Evolutionary conservation across 805 yeast genomes (phyloP).

Genomic region (Hanseniaspora lachancei): DNA sequence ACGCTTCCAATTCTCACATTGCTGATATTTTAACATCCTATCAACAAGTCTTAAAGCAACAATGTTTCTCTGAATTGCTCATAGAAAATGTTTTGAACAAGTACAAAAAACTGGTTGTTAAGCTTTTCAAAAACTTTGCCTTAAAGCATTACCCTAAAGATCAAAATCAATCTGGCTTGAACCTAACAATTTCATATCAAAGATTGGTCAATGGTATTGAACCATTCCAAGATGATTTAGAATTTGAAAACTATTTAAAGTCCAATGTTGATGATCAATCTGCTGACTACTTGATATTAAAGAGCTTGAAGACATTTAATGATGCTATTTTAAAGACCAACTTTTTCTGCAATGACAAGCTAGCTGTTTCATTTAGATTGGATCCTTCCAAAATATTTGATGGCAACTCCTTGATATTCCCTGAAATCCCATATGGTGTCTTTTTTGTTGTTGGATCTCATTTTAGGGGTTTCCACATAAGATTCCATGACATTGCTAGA

Average conservation of each 20-base stretch:
- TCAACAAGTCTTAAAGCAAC: slow-evolving; percentile 74
- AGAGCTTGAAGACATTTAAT: slow-evolving; percentile 74
- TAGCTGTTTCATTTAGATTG: slow-evolving; percentile 85
- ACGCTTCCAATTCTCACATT: not conserved
- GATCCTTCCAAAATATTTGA: slow-evolving; percentile 74
- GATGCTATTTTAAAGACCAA: slow-evolving; percentile 81
- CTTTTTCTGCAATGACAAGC: slow-evolving; percentile 85
- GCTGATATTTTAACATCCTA: slow-evolving; percentile 50
- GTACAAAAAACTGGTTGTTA: slow-evolving; percentile 60
- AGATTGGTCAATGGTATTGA: slow-evolving; percentile 58
- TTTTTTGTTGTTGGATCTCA: slow-evolving; percentile 92
- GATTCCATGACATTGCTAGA: slow-evolving; percentile 93
- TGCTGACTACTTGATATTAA: slow-evolving; percentile 62
- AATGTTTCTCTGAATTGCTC: slow-evolving; percentile 78
- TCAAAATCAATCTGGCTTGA: slow-evolving; percentile 20
- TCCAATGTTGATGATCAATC: slow-evolving; percentile 67
- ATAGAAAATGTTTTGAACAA: slow-evolving; percentile 64
- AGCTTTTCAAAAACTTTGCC: slow-evolving; percentile 82
- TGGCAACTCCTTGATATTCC: slow-evolving; percentile 22
- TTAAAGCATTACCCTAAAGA: slow-evolving; percentile 54
- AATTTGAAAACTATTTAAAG: slow-evolving; percentile 54
- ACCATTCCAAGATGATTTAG: slow-evolving; percentile 61
- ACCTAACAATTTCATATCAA: slow-evolving; percentile 64
- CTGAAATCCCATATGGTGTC: slow-evolving; percentile 85
- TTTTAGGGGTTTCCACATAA: slow-evolving; percentile 91